These are phyloP conservation scores for Mitragyna speciosa DNA, from an alignment of 257 asterid species.

Conservation along the genomic window DNA sequence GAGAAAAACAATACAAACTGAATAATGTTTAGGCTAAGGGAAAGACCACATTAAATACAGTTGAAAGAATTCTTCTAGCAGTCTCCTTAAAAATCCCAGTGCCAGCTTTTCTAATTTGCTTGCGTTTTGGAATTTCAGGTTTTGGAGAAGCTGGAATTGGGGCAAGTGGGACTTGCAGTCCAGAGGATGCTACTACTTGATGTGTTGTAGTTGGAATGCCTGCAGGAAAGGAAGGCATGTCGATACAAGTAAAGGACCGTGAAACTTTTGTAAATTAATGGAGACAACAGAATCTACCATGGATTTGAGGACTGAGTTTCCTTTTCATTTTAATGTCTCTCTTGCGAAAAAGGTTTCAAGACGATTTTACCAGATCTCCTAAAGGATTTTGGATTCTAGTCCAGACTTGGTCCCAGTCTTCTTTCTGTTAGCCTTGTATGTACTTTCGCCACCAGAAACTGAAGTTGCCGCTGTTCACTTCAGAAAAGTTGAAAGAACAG, in stretches of 20 bases:
- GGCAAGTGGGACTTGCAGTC: too few species aligned
- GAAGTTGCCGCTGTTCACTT: too few species aligned
- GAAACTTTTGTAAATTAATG: too few species aligned
- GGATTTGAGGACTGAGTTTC: background rate
- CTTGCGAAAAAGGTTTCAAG: background rate
- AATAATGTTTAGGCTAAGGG: too few species aligned
- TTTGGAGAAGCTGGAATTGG: background rate
- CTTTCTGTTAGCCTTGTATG: background rate
- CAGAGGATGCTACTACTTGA: background rate
- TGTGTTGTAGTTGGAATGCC: background rate
- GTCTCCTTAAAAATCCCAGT: too few species aligned
- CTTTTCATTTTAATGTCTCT: background rate
- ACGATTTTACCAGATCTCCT: background rate
- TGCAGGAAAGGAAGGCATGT: background rate
- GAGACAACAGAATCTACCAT: background rate
- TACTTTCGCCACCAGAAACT: too few species aligned
- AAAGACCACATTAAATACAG: too few species aligned
- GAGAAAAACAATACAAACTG: too few species aligned
- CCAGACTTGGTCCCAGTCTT: background rate
- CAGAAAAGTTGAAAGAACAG: background rate
- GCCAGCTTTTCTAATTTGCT: too few species aligned
- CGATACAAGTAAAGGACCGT: too few species aligned
- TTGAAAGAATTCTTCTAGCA: too few species aligned
- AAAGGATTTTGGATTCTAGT: background rate
- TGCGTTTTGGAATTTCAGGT: background rate